Evolutionary conservation across 2,329 filamentous ascomycete genomes (phyloP).

Genomic region (Epichloe brachyelytri): DNA sequence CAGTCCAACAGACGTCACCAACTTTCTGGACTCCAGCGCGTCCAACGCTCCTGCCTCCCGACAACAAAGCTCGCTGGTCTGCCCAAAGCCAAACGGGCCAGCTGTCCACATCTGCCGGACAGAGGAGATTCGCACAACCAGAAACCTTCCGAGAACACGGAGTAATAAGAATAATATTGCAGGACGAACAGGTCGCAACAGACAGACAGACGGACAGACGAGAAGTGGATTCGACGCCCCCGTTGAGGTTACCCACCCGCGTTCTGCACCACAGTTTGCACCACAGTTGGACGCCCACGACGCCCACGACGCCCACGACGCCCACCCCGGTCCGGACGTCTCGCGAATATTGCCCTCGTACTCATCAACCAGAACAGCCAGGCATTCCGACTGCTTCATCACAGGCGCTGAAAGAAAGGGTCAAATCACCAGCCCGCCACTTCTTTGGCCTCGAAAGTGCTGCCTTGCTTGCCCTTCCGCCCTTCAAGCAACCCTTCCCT

Average conservation of each 20-base stretch:
- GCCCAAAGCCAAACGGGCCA: not conserved
- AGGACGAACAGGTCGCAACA: not conserved
- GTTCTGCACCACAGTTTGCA: slow-evolving; percentile 3
- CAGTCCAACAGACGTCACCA: not conserved
- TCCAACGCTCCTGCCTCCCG: not conserved
- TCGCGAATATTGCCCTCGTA: not conserved
- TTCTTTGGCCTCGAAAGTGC: not conserved
- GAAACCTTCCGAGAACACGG: not conserved
- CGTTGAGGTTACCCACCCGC: not conserved
- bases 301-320: not conserved
- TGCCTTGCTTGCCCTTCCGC: not conserved
- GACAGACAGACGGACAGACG: not conserved
- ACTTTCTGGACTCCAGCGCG: not conserved
- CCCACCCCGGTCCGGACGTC: not conserved
- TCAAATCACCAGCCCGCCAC: not conserved
- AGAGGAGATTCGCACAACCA: not conserved
- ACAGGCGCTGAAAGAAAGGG: not conserved
- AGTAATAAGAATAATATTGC: not conserved
- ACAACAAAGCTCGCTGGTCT: not conserved
- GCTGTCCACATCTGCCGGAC: not conserved
- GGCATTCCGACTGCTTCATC: not conserved
- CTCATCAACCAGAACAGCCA: not conserved
- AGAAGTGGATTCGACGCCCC: slow-evolving; percentile 2
- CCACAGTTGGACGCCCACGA: not conserved
- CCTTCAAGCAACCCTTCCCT: not conserved